Evolutionary conservation across 768 basidiomycete species (phyloP).

Genomic region (Pleurotus sapidus): DNA sequence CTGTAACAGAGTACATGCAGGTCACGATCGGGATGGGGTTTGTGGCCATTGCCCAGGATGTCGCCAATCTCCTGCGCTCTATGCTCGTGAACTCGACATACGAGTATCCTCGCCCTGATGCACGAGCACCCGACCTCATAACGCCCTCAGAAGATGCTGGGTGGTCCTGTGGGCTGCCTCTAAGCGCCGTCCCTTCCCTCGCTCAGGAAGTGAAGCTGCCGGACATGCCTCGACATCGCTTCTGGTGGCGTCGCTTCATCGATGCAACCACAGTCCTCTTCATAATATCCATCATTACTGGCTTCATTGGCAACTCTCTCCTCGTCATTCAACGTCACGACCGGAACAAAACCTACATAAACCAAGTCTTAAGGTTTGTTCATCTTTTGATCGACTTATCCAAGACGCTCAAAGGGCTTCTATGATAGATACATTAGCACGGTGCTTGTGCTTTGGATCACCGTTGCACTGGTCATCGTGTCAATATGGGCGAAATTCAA

Average conservation of each 20-base stretch:
- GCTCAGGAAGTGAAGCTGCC: conserved; percentile 1
- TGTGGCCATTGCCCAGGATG: conserved; percentile 17
- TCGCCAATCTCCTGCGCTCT: conserved; percentile 16
- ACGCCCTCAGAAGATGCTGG: conserved; percentile 1
- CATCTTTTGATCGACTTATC: not conserved
- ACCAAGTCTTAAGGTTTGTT: conserved; percentile 17
- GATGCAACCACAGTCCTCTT: conserved; percentile 17
- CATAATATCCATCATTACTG: conserved; percentile 18
- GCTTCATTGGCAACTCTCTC: conserved; percentile 20
- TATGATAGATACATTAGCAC: conserved; percentile 25
- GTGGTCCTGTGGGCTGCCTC: conserved; percentile 2
- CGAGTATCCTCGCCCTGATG: not conserved
- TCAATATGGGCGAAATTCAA: conserved; percentile 17
- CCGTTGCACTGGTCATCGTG: conserved; percentile 15
- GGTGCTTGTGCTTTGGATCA: conserved; percentile 20
- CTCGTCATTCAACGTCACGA: conserved; percentile 14
- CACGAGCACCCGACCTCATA: conserved; percentile 9
- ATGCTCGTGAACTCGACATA: conserved; percentile 27
- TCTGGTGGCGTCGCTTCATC: conserved; percentile 26
- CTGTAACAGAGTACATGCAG: conserved; percentile 25
- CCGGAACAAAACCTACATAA: conserved; percentile 11
- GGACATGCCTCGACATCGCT: conserved; percentile 24
- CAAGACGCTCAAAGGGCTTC: not conserved
- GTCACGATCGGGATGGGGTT: conserved; percentile 22
- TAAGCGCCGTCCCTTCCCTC: conserved; percentile 8